Evolutionary conservation across 2,329 filamentous ascomycete genomes (phyloP).

Genomic region (Xylariales sp.): DNA sequence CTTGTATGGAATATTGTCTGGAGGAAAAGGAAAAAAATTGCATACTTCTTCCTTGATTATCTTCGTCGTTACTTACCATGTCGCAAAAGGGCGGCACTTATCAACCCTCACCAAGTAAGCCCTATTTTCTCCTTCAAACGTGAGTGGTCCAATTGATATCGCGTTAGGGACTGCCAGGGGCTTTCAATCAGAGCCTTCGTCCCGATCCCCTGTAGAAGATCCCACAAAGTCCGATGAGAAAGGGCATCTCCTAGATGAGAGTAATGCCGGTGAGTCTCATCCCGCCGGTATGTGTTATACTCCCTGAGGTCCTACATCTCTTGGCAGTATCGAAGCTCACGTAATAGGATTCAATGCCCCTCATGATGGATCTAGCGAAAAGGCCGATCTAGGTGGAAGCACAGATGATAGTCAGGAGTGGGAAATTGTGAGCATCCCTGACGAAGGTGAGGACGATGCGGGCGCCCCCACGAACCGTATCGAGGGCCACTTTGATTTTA

Average conservation of each 20-base stretch:
- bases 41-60: not conserved
- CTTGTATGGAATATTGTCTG: too few species aligned
- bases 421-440: constrained; percentile 4
- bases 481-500: constrained; percentile 2
- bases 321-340: not conserved
- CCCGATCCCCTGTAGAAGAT: not conserved
- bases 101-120: not conserved
- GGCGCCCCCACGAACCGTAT: not conserved
- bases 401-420: not conserved
- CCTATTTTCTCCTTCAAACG: not conserved
- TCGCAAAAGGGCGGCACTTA: not conserved
- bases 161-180: not conserved
- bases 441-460: not conserved
- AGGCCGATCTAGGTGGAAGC: not conserved
- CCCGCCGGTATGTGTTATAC: not conserved
- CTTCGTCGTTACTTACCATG: not conserved
- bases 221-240: not conserved
- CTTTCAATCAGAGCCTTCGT: not conserved
- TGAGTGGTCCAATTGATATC: not conserved
- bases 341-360: not conserved
- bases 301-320: not conserved
- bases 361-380: not conserved
- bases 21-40: not conserved
- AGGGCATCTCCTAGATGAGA: not conserved
- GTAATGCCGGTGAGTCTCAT: not conserved